Evolutionary conservation across 2,329 filamentous ascomycete species (phyloP), one percentile per base, ranked within the genome.

Genomic region (Ophiostoma australiae): DNA sequence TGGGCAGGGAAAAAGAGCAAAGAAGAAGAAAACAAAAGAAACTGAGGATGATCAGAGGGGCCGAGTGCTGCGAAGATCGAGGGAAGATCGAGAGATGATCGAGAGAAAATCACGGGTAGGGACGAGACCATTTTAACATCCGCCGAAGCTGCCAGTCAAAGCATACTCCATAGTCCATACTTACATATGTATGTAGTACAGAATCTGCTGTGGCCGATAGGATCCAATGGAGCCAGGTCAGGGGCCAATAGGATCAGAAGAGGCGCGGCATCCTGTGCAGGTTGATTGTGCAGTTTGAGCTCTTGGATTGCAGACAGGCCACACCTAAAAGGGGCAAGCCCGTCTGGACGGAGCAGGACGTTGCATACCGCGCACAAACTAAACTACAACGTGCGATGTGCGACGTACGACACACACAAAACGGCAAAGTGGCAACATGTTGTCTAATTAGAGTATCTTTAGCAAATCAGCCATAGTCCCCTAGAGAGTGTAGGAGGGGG

Each of bases 321-420:
- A 63, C 27, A 27, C 58, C 58, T 17, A 31, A 63, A 63, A 8
- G 27, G 58, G 58, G 11, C 58, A 63, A 63, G 58, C 33, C 58
- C 27, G 23, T 27, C 20, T 31, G 8, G 44, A 48, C 44, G 44
- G 44, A 48, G 7, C n/a, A 58, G n/a, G 23, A 58, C 23, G 52
- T 58, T 58, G 52, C 52, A 58, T 27, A 27, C 52, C 52, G 52
- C 52, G 52, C 11, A 58, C 39, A 41, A 11, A 41, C 39, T 41
- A 41, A 2, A 41, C 39, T 41, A 15, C 39, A 13, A 41, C 39
- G 39, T 41, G 39, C 39, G 15, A 15, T 41, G 39, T 48, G 44
- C 44, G 44, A 20, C 23, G 23, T 58, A 58, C 52, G 52, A 58
- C 52, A n/a, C 52, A 58, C 52, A 58, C 52, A 58, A 58, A 58